phyloP scores from a whole-genome alignment of 2,329 filamentous ascomycete species.

The Xylaria sp. region DNA sequence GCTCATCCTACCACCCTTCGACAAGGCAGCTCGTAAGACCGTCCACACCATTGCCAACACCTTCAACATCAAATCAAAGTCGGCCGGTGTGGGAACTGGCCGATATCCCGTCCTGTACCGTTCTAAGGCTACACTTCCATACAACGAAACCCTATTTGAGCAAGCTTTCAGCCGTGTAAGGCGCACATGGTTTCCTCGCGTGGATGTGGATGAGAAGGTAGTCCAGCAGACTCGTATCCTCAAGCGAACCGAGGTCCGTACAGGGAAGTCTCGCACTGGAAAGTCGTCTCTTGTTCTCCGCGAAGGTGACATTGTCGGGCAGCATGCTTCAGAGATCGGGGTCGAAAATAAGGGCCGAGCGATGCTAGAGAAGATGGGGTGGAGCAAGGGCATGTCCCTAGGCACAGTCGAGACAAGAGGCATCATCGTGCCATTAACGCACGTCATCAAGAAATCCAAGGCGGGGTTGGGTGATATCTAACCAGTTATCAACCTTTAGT shows the following conservation, averaged over 20 bases:
- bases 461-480: constrained; percentile 76
- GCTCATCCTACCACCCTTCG: constrained; percentile 84
- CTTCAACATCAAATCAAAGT: constrained; percentile 86
- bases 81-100: constrained; percentile 75
- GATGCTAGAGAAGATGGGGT: constrained; percentile 98
- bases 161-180: constrained; percentile 58
- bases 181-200: constrained; percentile 66
- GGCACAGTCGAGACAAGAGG: constrained; percentile 87
- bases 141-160: constrained; percentile 67
- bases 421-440: constrained; percentile 84
- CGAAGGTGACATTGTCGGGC: constrained; percentile 91
- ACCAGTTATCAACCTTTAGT: background rate
- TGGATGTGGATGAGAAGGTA: constrained; percentile 54
- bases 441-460: constrained; percentile 87
- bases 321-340: constrained; percentile 83
- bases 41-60: constrained; percentile 82
- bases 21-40: constrained; percentile 77
- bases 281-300: constrained; percentile 66
- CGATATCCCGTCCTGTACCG: constrained; percentile 84
- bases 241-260: constrained; percentile 45
- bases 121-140: constrained; percentile 72
- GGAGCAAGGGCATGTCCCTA: constrained; percentile 86
- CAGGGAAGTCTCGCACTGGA: constrained; percentile 48
- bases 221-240: constrained; percentile 45
- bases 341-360: constrained; percentile 83